Evolutionary conservation across 1,139 yeast genomes (phyloP), one percentile per base, ranked within the genome.

Genomic region (Trichomonascaceae sp.): DNA sequence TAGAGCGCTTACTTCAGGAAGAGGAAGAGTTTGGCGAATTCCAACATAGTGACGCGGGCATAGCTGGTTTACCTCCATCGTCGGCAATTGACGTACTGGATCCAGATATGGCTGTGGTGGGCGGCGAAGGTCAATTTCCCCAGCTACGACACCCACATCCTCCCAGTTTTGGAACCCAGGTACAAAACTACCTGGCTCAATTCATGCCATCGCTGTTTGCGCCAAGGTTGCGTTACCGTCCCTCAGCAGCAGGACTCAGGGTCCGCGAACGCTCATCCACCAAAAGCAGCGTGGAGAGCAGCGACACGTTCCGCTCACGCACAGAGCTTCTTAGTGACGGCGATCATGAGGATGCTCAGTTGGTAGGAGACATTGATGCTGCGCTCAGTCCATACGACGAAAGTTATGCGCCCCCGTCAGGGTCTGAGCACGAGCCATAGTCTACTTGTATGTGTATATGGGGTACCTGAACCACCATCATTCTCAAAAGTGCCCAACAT

Each of bases 281-380:
- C 6, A 47, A 43, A 29, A 42, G 47, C 13, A 47, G 52, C 1
- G 27, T 46, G 5, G 39, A 39, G 13, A 45, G 50, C 4, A 36
- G 51, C 3, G 50, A 43, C 18, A 47, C 52, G 5, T 48, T 36
- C 30, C 36, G 54, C 14, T 50, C 54, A 3, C 37, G 52, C 16
- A 34, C 45, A 9, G 54, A 50, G 23, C 35, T 50, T 26, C 39
- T 50, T 27, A 43, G 51, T 17, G 50, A 43, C 15, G 51, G 41
- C 5, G 47, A 43, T 13, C 39, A 37, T 22, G 52, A 47, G 27
- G 54, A 50, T 35, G 54, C 54, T 3, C 54, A 50, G 33, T 35
- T 50, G 35, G 46, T 50, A 29, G 38, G 47, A 31, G 53, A 50
- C 25, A 37, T 41, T 23, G 40, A 45, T 34, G 46, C 48, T 11